Conservation (phyloP, 345 rosid species). For the Noccaea caerulescens region DNA sequence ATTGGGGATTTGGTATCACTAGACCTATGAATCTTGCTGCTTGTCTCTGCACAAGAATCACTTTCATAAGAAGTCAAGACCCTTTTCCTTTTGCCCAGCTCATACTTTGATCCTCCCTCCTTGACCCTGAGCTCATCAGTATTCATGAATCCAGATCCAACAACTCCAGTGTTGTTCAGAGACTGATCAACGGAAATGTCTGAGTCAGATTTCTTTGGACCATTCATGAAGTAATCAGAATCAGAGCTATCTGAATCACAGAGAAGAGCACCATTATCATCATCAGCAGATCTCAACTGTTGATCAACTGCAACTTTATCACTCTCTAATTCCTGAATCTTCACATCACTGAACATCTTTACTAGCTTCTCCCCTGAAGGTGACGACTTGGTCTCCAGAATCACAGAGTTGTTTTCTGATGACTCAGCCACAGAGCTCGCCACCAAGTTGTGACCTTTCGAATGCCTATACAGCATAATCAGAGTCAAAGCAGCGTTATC, state of each 20-base stretch:
- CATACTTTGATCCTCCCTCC: slow-evolving; percentile 40
- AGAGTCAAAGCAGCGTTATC: slow-evolving; percentile 62
- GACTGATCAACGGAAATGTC: slow-evolving; percentile 51
- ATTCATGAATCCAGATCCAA: slow-evolving; percentile 42
- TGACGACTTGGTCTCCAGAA: slow-evolving; percentile 58
- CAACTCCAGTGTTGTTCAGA: slow-evolving; percentile 29
- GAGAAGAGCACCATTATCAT: slow-evolving; percentile 20
- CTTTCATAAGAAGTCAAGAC: slow-evolving; percentile 45
- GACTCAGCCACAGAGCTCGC: slow-evolving; percentile 61
- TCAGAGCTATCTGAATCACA: slow-evolving; percentile 56
- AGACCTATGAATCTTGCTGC: slow-evolving; percentile 29
- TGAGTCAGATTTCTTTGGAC: slow-evolving; percentile 61
- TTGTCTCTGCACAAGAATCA: slow-evolving; percentile 46
- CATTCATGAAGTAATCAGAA: slow-evolving; percentile 66
- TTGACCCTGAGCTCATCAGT: not conserved
- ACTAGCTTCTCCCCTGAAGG: slow-evolving; percentile 49
- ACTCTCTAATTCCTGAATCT: slow-evolving; percentile 32
- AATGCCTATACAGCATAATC: slow-evolving; percentile 69
- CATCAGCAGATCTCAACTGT: slow-evolving; percentile 47
- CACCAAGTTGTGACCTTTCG: slow-evolving; percentile 45
- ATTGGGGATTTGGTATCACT: slow-evolving; percentile 38
- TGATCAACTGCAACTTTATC: slow-evolving; percentile 29
- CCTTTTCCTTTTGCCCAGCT: slow-evolving; percentile 49
- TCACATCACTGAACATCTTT: slow-evolving; percentile 36
- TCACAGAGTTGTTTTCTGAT: slow-evolving; percentile 65